Conservation (phyloP, 108 stramenopile genomes). For the Cyclotella distinguenda region DNA sequence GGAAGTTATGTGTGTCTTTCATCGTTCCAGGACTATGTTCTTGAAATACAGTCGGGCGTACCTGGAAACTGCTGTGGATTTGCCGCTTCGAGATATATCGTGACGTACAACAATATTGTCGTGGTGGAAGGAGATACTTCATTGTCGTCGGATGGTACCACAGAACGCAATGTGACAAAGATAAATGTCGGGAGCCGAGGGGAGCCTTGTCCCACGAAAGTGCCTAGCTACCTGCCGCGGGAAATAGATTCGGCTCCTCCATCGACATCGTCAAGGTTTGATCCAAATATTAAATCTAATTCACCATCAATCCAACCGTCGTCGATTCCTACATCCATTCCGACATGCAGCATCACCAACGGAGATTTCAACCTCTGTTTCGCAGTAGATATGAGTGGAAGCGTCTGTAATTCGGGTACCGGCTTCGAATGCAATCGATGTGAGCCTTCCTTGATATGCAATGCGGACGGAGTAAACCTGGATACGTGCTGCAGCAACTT, state of each 20-base stretch:
- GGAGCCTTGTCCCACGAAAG: slow-evolving; percentile 9
- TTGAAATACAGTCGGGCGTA: slow-evolving; percentile 18
- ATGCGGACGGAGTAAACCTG: background rate
- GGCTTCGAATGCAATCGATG: slow-evolving; percentile 29
- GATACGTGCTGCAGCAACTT: slow-evolving; percentile 38
- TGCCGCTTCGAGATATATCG: slow-evolving; percentile 4
- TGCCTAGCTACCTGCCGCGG: background rate
- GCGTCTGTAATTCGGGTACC: slow-evolving; percentile 23
- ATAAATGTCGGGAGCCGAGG: background rate
- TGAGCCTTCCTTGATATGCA: slow-evolving; percentile 24
- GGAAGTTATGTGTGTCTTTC: slow-evolving; percentile 14
- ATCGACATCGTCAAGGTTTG: background rate
- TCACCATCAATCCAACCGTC: slow-evolving; percentile 7
- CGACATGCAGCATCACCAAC: slow-evolving; percentile 18
- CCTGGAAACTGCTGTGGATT: slow-evolving; percentile 36
- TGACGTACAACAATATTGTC: slow-evolving; percentile 9
- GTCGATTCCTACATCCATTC: background rate
- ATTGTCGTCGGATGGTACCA: background rate
- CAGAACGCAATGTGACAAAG: background rate
- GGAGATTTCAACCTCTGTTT: slow-evolving; percentile 40
- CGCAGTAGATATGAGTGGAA: slow-evolving; percentile 42
- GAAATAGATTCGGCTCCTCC: background rate
- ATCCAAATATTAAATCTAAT: background rate
- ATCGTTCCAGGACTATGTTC: slow-evolving; percentile 8
- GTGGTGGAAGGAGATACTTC: background rate